These are phyloP conservation scores for Mortierella sp. DNA, from an alignment of 371 early-diverging fungal genomes.

Conservation along the genomic window DNA sequence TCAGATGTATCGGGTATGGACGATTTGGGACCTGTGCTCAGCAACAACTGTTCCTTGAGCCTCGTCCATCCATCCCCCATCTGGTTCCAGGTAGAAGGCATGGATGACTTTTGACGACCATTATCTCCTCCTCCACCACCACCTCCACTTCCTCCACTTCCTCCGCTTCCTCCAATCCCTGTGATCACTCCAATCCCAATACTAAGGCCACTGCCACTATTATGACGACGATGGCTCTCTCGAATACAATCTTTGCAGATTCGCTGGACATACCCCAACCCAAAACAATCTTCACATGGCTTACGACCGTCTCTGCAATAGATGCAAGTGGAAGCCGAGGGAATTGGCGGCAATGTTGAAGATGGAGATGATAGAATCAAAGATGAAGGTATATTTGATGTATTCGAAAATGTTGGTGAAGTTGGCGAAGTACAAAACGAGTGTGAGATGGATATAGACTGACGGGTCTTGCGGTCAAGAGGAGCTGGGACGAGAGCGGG, in stretches of 20 bases:
- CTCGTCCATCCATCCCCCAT: conserved; percentile 11
- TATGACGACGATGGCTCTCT: conserved; percentile 28
- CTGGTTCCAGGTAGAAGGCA: conserved; percentile 11
- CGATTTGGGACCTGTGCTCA: neutral
- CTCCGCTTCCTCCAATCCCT: neutral
- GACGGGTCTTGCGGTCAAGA: neutral
- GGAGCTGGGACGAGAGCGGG: neutral
- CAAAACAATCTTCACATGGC: conserved; percentile 52
- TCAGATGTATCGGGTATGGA: neutral
- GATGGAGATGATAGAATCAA: neutral
- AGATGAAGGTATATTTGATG: neutral
- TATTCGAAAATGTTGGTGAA: neutral
- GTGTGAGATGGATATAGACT: neutral
- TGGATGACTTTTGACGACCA: conserved; percentile 7
- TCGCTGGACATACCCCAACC: conserved; percentile 49
- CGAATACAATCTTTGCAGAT: conserved; percentile 52
- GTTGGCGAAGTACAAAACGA: neutral
- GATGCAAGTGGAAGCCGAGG: conserved; percentile 15
- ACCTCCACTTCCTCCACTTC: neutral
- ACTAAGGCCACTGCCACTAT: neutral
- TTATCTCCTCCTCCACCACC: neutral
- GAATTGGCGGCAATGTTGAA: neutral
- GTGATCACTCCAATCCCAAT: neutral
- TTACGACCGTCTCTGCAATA: conserved; percentile 49
- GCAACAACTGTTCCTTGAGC: conserved; percentile 17